Evolutionary conservation across 306 rosid species (phyloP).

Genomic region (Prunus armeniaca): DNA sequence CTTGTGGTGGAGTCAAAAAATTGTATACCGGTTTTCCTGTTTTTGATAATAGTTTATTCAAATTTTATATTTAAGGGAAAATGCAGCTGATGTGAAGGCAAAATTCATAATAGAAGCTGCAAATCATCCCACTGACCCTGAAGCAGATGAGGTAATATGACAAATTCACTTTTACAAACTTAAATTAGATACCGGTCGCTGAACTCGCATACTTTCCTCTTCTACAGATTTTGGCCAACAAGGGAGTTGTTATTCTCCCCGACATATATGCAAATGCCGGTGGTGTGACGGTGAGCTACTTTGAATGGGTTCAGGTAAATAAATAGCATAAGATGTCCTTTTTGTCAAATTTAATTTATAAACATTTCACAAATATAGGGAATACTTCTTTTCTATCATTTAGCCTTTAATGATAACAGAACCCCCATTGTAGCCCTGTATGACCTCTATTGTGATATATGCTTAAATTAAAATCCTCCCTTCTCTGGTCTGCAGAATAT

Average conservation of each 20-base stretch:
- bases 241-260: conserved; percentile 61
- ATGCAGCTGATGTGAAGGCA: conserved; percentile 55
- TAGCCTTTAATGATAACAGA: no score
- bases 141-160: conserved; percentile 56
- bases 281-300: conserved; percentile 77
- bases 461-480: not conserved
- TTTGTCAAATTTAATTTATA: not conserved
- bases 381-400: not conserved
- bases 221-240: conserved; percentile 49
- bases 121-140: conserved; percentile 67
- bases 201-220: not conserved
- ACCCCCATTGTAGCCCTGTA: not conserved
- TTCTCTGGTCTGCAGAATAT: conserved; percentile 48
- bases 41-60: not conserved
- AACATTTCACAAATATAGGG: no score
- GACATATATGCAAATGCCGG: conserved; percentile 77
- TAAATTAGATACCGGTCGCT: not conserved
- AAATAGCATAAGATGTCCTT: not conserved
- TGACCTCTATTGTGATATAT: not conserved
- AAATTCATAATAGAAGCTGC: conserved; percentile 63
- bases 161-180: not conserved
- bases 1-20: not conserved
- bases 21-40: not conserved
- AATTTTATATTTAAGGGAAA: conserved; percentile 36
- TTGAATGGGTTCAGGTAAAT: conserved; percentile 80